These are phyloP conservation scores for Penicillium bialowiezense DNA, from an alignment of 495 filamentous ascomycete species.

Conservation along the genomic window DNA sequence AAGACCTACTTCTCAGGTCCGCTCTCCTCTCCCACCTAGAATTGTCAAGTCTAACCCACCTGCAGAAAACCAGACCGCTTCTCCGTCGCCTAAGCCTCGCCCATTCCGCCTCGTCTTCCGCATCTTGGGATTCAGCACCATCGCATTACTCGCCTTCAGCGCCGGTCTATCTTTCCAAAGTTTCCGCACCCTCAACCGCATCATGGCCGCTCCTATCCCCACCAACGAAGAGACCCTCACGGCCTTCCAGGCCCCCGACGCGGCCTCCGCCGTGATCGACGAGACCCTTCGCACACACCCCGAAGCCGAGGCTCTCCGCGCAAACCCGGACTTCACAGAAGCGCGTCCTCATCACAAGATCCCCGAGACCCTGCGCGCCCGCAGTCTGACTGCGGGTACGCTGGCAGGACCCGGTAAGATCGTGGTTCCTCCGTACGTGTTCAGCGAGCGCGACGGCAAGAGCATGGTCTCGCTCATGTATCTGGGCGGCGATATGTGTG, in stretches of 20 bases:
- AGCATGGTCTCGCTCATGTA: constrained; percentile 72
- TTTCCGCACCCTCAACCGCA: constrained; percentile 18
- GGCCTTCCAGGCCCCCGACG: constrained; percentile 63
- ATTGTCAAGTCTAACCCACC: background rate
- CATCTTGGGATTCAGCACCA: constrained; percentile 35
- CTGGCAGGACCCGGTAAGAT: constrained; percentile 74
- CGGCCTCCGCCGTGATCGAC: constrained; percentile 61
- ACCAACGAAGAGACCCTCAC: constrained; percentile 71
- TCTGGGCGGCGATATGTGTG: constrained; percentile 79
- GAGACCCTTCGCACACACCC: constrained; percentile 56
- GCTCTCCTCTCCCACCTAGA: background rate
- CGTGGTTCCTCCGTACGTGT: constrained; percentile 78
- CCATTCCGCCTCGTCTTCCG: constrained; percentile 40
- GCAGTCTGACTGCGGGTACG: constrained; percentile 81
- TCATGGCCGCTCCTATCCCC: constrained; percentile 49
- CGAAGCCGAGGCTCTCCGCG: constrained; percentile 55
- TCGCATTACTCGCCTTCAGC: constrained; percentile 36
- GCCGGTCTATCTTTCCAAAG: constrained; percentile 30
- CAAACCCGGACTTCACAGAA: constrained; percentile 76
- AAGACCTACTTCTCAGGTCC: constrained; percentile 1
- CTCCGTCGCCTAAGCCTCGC: constrained; percentile 15
- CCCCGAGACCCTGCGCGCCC: constrained; percentile 57
- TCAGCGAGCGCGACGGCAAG: constrained; percentile 68
- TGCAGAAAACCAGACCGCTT: constrained; percentile 9
- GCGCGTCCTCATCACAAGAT: constrained; percentile 86